Evolutionary conservation across 1,284 basidiomycete species (phyloP), one percentile per base, ranked within the genome.

Genomic region (Papiliotrema laurentii): DNA sequence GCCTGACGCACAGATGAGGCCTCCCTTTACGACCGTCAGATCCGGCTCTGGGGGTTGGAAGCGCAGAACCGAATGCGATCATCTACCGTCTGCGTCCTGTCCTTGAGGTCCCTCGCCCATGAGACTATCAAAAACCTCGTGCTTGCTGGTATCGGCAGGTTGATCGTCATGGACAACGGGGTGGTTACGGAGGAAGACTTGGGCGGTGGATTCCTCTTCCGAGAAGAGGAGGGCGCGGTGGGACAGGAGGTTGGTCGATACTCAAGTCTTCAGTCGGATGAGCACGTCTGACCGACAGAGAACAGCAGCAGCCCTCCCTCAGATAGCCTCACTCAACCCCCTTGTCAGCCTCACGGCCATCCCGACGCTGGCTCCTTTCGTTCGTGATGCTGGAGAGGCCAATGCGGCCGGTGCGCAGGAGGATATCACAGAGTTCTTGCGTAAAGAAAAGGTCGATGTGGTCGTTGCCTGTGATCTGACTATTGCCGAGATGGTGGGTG

Each of bases 21-120:
- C 16, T 86, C 86, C 5, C 75, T 97, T 26, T 97, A 98, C 71
- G 94, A 97, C 74, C 85, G 94, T 34, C 94, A 97, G 75, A 97
- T 98, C 76, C 83, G 96, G 25, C 77, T 97, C 53, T 98, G 94
- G 94, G 94, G 96, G 38, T 81, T 97, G 26, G 94, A 97, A 71
- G 94, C 96, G 25, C 94, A 98, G 72, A 91, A 94, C 73, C 81
- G 85, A 64, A 94, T 97, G 89, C 83, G 92, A 59, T 89, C 87
- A 63, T 87, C 93, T 13, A 88, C 90, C 5, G 88, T 98, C 56
- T 78, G 97, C 44, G 79, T 99, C 38, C 76, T 92, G 30, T 82
- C 82, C 22, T 79, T 97, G 44, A 80, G 83, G 38, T 90, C 91
- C 3, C 79, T 89, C 31, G 90, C 94, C 16, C 91, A 92, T n/a